These are phyloP conservation scores for Oenanthe sinensis DNA, from an alignment of 129 eudicot species.

Conservation along the genomic window DNA sequence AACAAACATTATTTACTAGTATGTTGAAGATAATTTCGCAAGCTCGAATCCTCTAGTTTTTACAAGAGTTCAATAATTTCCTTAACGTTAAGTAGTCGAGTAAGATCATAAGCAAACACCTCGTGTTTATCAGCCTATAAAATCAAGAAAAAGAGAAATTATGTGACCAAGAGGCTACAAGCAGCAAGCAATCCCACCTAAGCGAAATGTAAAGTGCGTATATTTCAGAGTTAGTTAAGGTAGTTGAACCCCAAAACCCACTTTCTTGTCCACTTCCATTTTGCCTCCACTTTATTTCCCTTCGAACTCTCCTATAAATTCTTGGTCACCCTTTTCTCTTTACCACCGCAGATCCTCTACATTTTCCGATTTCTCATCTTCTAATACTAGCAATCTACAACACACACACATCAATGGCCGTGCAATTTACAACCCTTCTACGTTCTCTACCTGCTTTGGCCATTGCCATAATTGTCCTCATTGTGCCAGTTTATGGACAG, in stretches of 20 bases:
- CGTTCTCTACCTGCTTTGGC: constrained; percentile 22
- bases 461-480: constrained; percentile 14
- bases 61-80: no score
- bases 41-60: not conserved
- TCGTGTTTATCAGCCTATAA: not conserved
- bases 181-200: constrained; percentile 31
- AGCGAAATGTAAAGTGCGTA: not conserved
- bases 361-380: not conserved
- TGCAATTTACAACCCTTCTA: constrained; percentile 16
- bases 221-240: constrained; percentile 34
- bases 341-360: constrained; percentile 19
- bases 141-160: not conserved
- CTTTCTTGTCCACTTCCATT: not conserved
- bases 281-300: constrained; percentile 14
- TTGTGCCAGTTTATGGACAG: constrained; percentile 38
- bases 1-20: not conserved
- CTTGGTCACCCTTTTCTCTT: constrained; percentile 9
- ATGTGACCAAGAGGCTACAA: not conserved
- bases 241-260: constrained; percentile 57
- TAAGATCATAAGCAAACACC: not conserved
- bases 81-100: not conserved
- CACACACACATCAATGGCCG: not conserved
- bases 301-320: constrained; percentile 31
- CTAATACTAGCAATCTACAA: not conserved
- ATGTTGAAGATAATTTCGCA: not conserved